Base-by-base conservation (phyloP, 768 basidiomycete species). In the Tylopilus subfusipes region DNA sequence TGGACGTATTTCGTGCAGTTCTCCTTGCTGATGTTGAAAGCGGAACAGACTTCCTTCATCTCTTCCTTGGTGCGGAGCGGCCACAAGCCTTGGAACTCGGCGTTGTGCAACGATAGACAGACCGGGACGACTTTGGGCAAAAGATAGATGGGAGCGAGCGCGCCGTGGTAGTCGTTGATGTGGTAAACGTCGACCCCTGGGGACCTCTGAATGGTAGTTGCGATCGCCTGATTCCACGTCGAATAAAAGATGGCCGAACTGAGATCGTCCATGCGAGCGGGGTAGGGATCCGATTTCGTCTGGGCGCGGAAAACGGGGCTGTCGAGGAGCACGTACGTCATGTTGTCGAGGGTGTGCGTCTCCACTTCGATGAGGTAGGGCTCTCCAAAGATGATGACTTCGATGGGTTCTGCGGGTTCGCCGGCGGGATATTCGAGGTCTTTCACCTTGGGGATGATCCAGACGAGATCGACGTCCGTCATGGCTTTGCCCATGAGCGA, bases 1-100 rank as follows among this genome's bases (percentile, higher is more conserved):
- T 97, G 94, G 42, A 97, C 92, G 66, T 97, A 97, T 79, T 95
- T 95, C 49, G 88, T 91, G 76, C 94, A 97, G 65, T 92, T 80
- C 66, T 95, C 93, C 73, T 96, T 96, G 77, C 89, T 89, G 70
- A 97, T 90, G 72, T 96, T 96, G 81, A 97, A 97, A 4, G 94
- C 94, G 4, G 94, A 95, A 69, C 94, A 97, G 44, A 97, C 94
- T 70, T 97, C 94, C 76, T 93, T 95, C 93, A 95, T 94, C 71
- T 97, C 94, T 67, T 95, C 93, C 76, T 96, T 96, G 34, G 94
- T 97, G 43, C 94, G 88, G 24, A 97, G 80, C 7, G 94, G 90
- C 94, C 94, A 96, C 24, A 95, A 81, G 73, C 94, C 94, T 68
- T 97, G 94, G 81, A 97, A 97, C 72, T 97, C 94, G 65, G 94